These are phyloP conservation scores for Pachysandra terminalis DNA, from an alignment of 164 flowering plant genomes.

Conservation along the genomic window DNA sequence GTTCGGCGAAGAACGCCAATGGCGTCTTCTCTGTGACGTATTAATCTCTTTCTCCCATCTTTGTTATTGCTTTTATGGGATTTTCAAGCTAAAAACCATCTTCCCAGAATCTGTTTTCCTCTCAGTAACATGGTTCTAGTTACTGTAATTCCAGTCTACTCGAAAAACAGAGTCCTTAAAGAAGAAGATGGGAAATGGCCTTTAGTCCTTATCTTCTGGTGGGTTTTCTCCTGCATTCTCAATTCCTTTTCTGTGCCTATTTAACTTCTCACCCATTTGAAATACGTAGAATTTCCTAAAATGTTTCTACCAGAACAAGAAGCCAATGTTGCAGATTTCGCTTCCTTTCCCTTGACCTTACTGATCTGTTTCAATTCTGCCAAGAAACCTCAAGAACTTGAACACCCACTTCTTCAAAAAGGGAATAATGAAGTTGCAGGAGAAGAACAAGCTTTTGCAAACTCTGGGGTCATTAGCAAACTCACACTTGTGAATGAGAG, in stretches of 20 bases:
- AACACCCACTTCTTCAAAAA: constrained; percentile 36
- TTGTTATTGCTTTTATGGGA: constrained; percentile 35
- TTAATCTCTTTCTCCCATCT: constrained; percentile 31
- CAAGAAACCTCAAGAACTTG: constrained; percentile 19
- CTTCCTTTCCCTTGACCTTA: constrained; percentile 39
- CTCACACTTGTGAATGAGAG: too few relatives aligned
- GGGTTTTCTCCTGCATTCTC: constrained; percentile 37
- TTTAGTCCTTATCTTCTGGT: constrained; percentile 50
- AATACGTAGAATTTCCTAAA: constrained; percentile 18
- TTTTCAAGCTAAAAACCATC: constrained; percentile 25
- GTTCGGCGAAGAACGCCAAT: too few relatives aligned
- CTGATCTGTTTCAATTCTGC: constrained; percentile 30
- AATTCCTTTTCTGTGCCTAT: constrained; percentile 22
- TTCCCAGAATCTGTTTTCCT: constrained; percentile 18
- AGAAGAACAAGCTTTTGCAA: constrained; percentile 19
- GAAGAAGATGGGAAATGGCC: constrained; percentile 53
- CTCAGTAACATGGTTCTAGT: constrained; percentile 44
- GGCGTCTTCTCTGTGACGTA: constrained; percentile 29
- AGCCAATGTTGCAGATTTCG: constrained; percentile 34
- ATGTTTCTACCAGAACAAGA: constrained; percentile 26
- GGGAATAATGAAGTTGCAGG: constrained; percentile 6
- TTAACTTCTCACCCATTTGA: constrained; percentile 19
- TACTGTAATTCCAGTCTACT: constrained; percentile 27
- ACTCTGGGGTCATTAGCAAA: constrained; percentile 63
- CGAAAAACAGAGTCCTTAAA: constrained; percentile 19